A percentile compares a stretch with the other conserved stretches of the same genome.
These are phyloP conservation scores for Jacaranda copaia DNA, from an alignment of 257 asterid species.

Conservation along the genomic window DNA sequence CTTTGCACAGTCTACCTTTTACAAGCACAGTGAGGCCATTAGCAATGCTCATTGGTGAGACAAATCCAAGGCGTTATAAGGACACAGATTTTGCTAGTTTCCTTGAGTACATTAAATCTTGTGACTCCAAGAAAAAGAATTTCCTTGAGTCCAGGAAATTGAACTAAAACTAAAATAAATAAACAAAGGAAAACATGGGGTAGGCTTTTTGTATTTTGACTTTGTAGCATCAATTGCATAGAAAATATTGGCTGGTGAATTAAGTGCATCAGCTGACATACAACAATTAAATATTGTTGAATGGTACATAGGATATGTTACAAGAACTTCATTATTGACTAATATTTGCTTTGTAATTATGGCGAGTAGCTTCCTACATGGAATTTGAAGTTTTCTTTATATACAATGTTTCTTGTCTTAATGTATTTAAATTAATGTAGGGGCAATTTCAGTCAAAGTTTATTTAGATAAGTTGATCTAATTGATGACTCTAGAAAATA, in stretches of 20 bases:
- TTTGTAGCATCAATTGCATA: constrained; percentile 41
- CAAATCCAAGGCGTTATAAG: constrained; percentile 68
- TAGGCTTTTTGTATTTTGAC: constrained; percentile 43
- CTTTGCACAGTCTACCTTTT: constrained; percentile 74
- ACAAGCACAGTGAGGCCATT: constrained; percentile 65
- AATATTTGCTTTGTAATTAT: constrained; percentile 19
- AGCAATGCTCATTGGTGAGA: constrained; percentile 49
- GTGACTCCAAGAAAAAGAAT: constrained; percentile 65
- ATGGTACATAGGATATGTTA: no score
- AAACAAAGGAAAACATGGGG: not conserved
- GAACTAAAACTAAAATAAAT: constrained; percentile 10
- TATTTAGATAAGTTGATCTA: no score
- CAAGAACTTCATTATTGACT: not conserved
- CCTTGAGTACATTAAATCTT: constrained; percentile 52
- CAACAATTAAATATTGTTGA: not conserved
- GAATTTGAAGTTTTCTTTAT: not conserved
- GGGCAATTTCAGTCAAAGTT: no score
- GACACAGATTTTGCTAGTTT: constrained; percentile 76
- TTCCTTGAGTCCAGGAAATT: constrained; percentile 76
- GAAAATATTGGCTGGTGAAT: constrained; percentile 38
- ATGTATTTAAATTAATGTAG: no score
- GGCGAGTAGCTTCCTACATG: not conserved
- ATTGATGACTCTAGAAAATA: no score
- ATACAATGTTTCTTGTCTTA: not conserved
- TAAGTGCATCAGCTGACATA: constrained; percentile 41